Conservation (phyloP, 23 red algal species). For the Porphyridium purpureum region DNA sequence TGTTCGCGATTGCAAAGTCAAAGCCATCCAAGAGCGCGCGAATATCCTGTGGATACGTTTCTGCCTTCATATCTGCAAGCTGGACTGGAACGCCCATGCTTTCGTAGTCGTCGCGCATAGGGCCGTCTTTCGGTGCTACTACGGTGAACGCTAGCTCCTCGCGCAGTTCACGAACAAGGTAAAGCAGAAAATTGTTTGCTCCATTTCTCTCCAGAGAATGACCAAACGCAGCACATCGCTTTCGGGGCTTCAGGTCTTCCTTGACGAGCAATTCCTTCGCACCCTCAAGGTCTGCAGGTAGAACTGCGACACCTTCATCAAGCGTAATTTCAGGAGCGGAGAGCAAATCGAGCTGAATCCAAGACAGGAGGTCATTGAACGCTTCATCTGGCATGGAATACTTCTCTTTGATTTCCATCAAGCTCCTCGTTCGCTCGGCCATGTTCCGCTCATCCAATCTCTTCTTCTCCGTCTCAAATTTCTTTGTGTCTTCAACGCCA, state of each 20-base stretch:
- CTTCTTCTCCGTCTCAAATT: conserved; percentile 33
- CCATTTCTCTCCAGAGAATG: conserved; percentile 94
- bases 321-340: conserved; percentile 1
- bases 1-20: conserved; percentile 76
- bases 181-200: conserved; percentile 91
- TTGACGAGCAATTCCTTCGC: conserved; percentile 22
- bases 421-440: conserved; percentile 38
- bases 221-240: conserved; percentile 71
- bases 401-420: conserved; percentile 46
- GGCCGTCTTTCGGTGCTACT: conserved; percentile 75
- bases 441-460: conserved; percentile 19
- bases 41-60: conserved; percentile 29
- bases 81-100: conserved; percentile 52
- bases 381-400: conserved; percentile 32
- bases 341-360: conserved; percentile 11
- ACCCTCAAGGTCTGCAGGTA: conserved; percentile 11
- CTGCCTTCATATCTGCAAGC: conserved; percentile 42
- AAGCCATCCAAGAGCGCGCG: conserved; percentile 20
- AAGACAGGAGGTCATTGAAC: conserved; percentile 47
- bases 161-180: conserved; percentile 67
- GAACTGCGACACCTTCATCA: conserved; percentile 1
- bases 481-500: conserved; percentile 9
- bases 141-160: conserved; percentile 64
- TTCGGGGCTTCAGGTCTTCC: conserved; percentile 21
- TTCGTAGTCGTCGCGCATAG: conserved; percentile 88